phyloP scores from a whole-genome alignment of 2,329 filamentous ascomycete species.

The Neocatenulostroma microsporum region DNA sequence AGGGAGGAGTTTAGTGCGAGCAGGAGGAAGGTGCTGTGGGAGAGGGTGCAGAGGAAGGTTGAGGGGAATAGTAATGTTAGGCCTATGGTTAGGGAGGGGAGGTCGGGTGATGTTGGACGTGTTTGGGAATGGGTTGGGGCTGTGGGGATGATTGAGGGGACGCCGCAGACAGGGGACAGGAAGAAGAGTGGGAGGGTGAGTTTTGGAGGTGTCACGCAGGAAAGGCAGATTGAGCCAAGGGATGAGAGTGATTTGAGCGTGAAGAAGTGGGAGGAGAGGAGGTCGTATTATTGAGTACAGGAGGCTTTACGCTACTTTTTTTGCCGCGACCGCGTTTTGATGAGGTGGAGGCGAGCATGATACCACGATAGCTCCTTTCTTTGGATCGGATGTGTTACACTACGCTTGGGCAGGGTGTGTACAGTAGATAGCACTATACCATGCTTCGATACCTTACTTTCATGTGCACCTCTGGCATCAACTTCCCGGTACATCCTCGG shows the following conservation, averaged over 20 bases:
- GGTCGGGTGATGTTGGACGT: conserved; percentile 48
- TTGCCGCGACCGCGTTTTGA: neutral
- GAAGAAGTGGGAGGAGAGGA: conserved; percentile 41
- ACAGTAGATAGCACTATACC: no score
- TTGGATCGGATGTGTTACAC: no score
- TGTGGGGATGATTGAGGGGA: conserved; percentile 30
- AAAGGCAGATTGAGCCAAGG: conserved; percentile 12
- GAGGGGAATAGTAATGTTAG: conserved; percentile 92
- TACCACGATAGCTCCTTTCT: no score
- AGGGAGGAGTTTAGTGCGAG: conserved; percentile 69
- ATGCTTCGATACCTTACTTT: no score
- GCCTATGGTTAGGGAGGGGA: conserved; percentile 59
- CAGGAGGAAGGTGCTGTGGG: conserved; percentile 76
- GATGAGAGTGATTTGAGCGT: conserved; percentile 13
- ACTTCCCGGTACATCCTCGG: no score
- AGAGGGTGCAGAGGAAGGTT: conserved; percentile 71
- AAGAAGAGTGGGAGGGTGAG: conserved; percentile 24
- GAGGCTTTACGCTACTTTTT: neutral
- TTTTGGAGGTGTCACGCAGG: conserved; percentile 18
- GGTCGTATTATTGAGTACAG: conserved; percentile 36
- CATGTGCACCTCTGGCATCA: no score
- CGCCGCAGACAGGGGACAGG: conserved; percentile 8
- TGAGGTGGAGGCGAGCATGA: neutral
- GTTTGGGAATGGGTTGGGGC: conserved; percentile 65
- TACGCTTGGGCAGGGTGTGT: no score